phyloP scores from a whole-genome alignment of 2,329 filamentous ascomycete genomes.

The Trichoderma aggressivum region DNA sequence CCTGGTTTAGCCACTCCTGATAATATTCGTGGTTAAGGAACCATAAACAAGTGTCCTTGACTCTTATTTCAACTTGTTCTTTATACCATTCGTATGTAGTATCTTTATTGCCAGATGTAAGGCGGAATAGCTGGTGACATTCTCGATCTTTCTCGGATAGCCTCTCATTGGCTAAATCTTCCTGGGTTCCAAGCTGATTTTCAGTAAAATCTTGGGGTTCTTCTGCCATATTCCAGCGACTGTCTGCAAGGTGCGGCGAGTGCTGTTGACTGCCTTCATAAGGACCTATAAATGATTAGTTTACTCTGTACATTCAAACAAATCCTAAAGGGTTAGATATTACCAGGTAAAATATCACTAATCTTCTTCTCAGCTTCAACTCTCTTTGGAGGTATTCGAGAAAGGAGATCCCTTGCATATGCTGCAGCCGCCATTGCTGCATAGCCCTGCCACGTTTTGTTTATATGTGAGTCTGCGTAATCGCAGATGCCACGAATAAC shows the following conservation, averaged over 20 bases:
- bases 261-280: neutral
- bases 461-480: neutral
- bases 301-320: neutral
- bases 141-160: neutral
- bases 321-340: neutral
- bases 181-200: neutral
- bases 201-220: no score
- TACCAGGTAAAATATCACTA: neutral
- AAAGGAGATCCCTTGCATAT: neutral
- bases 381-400: fast-evolving
- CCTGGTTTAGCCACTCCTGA: neutral
- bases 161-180: neutral
- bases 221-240: no score
- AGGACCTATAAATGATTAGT: neutral
- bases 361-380: neutral
- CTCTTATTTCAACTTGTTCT: neutral
- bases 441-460: neutral
- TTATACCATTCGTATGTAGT: neutral
- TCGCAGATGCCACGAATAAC: neutral
- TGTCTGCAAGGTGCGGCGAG: neutral
- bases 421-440: neutral
- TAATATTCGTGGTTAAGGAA: neutral
- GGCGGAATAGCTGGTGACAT: neutral
- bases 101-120: neutral
- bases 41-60: neutral